Conservation (phyloP, 768 basidiomycete genomes). For the Panus rudis region DNA sequence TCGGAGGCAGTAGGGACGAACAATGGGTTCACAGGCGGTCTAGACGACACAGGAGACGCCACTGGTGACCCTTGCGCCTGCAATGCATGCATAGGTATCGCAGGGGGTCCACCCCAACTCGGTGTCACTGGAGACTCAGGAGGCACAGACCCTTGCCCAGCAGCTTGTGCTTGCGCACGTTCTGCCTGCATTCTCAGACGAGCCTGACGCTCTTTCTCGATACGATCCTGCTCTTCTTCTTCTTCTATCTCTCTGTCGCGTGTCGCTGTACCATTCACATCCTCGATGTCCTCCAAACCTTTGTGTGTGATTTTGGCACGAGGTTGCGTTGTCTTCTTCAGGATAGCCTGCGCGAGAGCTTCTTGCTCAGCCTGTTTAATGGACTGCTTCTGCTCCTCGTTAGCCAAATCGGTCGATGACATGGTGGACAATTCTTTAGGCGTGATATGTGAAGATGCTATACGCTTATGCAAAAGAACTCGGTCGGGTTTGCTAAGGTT, state of each 20-base stretch:
- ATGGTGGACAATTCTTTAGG: constrained; percentile 73
- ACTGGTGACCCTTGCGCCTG: constrained; percentile 22
- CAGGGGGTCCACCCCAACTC: constrained; percentile 59
- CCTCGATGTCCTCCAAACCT: constrained; percentile 86
- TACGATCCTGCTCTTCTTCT: constrained; percentile 52
- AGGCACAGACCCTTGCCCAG: constrained; percentile 44
- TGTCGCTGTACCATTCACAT: constrained; percentile 41
- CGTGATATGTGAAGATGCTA: constrained; percentile 58
- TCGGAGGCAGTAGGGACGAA: constrained; percentile 37
- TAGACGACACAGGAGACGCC: constrained; percentile 18
- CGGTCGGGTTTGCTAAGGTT: constrained; percentile 83
- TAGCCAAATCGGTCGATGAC: constrained; percentile 84
- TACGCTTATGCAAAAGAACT: constrained; percentile 69
- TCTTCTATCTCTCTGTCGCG: constrained; percentile 54
- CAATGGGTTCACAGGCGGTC: constrained; percentile 27
- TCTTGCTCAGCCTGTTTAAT: constrained; percentile 80
- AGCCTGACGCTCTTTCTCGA: constrained; percentile 63
- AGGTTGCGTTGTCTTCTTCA: constrained; percentile 56
- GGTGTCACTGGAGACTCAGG: constrained; percentile 60
- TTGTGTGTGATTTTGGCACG: constrained; percentile 90
- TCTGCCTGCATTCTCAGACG: constrained; percentile 38
- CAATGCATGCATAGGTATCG: constrained; percentile 42
- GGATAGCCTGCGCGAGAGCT: constrained; percentile 77
- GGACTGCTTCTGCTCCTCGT: constrained; percentile 77
- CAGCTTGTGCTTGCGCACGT: constrained; percentile 30